phyloP scores from a whole-genome alignment of 306 rosid genomes.

The Malus sieversii region DNA sequence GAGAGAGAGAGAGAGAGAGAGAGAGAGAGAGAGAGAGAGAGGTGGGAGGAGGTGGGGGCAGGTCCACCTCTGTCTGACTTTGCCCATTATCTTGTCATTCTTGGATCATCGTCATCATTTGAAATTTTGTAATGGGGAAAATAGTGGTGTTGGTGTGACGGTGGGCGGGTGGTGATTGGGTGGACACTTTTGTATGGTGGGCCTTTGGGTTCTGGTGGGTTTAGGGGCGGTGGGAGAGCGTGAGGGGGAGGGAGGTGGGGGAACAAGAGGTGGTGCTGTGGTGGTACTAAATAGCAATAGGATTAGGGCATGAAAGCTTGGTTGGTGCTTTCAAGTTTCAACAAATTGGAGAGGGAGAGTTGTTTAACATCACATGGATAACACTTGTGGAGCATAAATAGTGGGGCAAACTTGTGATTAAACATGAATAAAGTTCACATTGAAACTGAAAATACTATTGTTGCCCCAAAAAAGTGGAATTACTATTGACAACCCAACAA shows the following conservation, averaged over 20 bases:
- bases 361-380: too few relatives aligned
- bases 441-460: too few relatives aligned
- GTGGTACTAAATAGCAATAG: neutral
- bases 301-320: neutral
- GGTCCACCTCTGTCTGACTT: slow-evolving; percentile 31
- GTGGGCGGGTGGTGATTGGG: slow-evolving; percentile 13
- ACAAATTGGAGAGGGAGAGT: neutral
- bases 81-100: slow-evolving; percentile 8
- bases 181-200: neutral
- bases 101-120: neutral
- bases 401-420: neutral
- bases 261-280: neutral
- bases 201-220: neutral
- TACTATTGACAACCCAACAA: neutral
- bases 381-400: neutral
- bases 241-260: neutral
- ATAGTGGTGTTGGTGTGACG: neutral
- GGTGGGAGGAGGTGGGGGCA: neutral
- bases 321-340: neutral
- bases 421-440: too few relatives aligned
- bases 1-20: neutral
- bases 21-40: neutral
- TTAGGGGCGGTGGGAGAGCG: neutral
- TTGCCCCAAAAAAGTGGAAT: too few relatives aligned
- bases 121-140: neutral